Base-by-base conservation (phyloP, 768 basidiomycete genomes). In the Pisolithus sp. region DNA sequence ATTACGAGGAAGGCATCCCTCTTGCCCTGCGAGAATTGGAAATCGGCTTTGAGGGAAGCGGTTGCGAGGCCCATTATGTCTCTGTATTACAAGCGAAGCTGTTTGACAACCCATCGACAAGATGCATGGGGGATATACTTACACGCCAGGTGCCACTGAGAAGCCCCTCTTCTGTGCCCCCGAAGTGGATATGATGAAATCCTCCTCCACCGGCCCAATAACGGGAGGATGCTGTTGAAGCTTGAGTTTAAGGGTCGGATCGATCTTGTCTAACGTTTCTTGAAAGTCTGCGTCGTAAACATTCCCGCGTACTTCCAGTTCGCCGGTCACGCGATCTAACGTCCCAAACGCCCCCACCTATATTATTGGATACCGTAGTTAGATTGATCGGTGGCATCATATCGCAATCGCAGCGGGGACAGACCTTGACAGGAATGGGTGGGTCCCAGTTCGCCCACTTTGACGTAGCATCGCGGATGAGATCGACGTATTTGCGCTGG, bases 1-100 rank as follows among this genome's bases (percentile, higher is more conserved):
- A 72, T 72, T 55, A 70, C 55, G 7, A 72, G 53, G 28, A 73
- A 51, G n/a, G 71, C 71, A 3, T 64, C 68, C 2, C 65, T 68
- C 43, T 56, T 62, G 0, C 66, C 63, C 17, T 18, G 48, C 7
- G 62, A 61, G 51, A 71, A 72, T 36, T 67, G 60, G 70, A 70
- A 72, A 24, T 62, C 59, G 4, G 64, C 70, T 39, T 66, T 67
- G 53, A 73, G 24, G 18, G 68, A 61, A 0, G 68, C 68, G 7
- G 52, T 60, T 0, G 58, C 67, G 37, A 72, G 17, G 3, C 65
- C 68, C 2, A 65, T 53, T 18, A 66, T 0, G 30, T 40, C 34
- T 34, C 34, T 12, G 34, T 20, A 21, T 23, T 20, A n/a, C 2
- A 24, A 20, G 10, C 17, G 15, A 34, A 28, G 6, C 15, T 13